Base-by-base conservation (phyloP, 2,329 filamentous ascomycete species). In the Penicillium digitatum region DNA sequence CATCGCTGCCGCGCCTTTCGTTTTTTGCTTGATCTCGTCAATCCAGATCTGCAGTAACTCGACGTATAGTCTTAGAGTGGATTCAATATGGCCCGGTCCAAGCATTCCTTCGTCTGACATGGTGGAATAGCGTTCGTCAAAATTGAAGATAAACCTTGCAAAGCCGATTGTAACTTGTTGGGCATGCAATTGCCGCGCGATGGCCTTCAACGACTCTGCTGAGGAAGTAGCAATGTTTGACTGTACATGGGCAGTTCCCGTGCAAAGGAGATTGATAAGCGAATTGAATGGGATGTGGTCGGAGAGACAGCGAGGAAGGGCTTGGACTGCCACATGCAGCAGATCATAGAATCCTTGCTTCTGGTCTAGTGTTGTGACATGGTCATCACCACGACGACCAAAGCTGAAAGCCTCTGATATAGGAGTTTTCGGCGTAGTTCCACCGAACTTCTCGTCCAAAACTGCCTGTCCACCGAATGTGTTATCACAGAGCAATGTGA, bases 101-200 rank as follows among this genome's bases (percentile, higher is more conserved):
- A 99, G 84, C 87, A 99, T 94, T 2, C 94, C 94, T 31, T 95
- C 94, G 67, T 99, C 94, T 10, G 92, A 96, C 86, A 97, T 96
- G 31, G 94, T 97, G 1, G 93, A 90, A 72, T 99, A 99, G 24
- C 92, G 86, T 62, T 95, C 92, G 71, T 99, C 95, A 70, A 97
- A 99, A 64, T 94, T 96, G 77, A 99, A 99, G 50, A 99, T 99
- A 74, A 97, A 99, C 26, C 92, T 83, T 35, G 94, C 90, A 74
- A 99, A 99, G 0, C 94, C 93, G 74, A 95, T 96, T 0, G 92
- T 96, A 3, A 99, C 94, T 71, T 94, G 89, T 64, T 99, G 91
- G 0, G 94, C 92, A 73, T 96, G 89, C 8, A 88, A 89, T 67
- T 99, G 94, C 31, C 89, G 83, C 11, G 95, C 94, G 65, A 99